Conservation (phyloP, 768 basidiomycete species). For the Mycena sanguinolenta region DNA sequence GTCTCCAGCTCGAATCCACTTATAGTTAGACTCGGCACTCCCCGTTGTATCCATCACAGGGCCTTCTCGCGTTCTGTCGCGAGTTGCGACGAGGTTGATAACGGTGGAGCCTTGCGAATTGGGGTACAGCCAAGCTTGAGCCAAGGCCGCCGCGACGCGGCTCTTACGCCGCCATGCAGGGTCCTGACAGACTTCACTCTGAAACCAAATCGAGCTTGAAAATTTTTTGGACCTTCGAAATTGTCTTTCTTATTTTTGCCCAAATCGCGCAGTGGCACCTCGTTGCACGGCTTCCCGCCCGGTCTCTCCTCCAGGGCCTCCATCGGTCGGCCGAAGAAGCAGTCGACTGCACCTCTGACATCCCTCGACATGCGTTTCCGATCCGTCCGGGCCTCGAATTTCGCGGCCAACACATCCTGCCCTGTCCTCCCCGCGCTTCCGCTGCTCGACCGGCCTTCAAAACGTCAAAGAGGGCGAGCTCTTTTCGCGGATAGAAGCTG, state of each 20-base stretch:
- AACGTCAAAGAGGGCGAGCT: conserved; percentile 27
- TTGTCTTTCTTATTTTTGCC: neutral
- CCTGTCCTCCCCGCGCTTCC: conserved; percentile 27
- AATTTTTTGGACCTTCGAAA: neutral
- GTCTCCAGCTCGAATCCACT: neutral
- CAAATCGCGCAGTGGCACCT: conserved; percentile 14
- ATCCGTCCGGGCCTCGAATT: conserved; percentile 7
- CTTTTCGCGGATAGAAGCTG: conserved; percentile 29
- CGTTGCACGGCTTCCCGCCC: conserved; percentile 25
- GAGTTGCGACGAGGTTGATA: conserved; percentile 4
- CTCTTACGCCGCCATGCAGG: neutral
- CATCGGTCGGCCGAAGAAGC: conserved; percentile 25
- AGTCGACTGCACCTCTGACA: conserved; percentile 20
- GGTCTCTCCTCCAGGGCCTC: conserved; percentile 13
- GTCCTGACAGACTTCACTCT: neutral
- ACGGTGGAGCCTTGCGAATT: neutral
- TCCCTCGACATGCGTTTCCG: conserved; percentile 19
- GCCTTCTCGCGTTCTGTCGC: conserved; percentile 27
- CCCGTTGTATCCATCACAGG: conserved; percentile 7
- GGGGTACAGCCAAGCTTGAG: neutral
- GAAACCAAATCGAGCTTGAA: neutral
- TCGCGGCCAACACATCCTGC: neutral
- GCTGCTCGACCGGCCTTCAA: conserved; percentile 31
- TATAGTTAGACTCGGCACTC: conserved; percentile 26
- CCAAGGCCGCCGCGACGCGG: neutral